Percentiles rank a stretch among this genome's conserved stretches.
Evolutionary conservation across 73 alveolate genomes (phyloP).

Genomic region (Paramecium caudatum): DNA sequence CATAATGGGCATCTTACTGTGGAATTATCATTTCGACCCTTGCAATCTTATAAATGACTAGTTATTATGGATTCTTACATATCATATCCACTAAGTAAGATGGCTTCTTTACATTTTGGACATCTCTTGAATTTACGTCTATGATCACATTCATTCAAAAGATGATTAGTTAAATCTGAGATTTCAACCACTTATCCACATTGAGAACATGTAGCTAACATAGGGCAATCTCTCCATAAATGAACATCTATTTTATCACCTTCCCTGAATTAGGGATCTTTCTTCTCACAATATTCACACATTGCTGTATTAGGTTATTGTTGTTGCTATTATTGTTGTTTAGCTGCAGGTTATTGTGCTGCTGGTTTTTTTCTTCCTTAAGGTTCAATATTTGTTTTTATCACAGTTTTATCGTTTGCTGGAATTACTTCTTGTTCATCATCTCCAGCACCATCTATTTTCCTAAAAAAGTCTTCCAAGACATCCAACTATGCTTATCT

Average conservation of each 20-base stretch:
- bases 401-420: conserved; percentile 24
- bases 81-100: conserved; percentile 89
- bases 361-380: conserved; percentile 70
- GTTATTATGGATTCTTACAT: conserved; percentile 77
- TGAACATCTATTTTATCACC: conserved; percentile 90
- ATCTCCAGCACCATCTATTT: conserved; percentile 89
- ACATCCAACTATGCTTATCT: conserved; percentile 93
- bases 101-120: conserved; percentile 96
- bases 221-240: conserved; percentile 93
- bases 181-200: conserved; percentile 95
- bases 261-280: conserved; percentile 85
- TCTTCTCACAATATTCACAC: conserved; percentile 90
- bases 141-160: conserved; percentile 90
- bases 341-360: conserved; percentile 55
- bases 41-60: conserved; percentile 73
- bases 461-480: conserved; percentile 86
- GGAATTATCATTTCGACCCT: conserved; percentile 81
- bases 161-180: conserved; percentile 87
- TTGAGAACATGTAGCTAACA: conserved; percentile 89
- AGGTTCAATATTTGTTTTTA: conserved; percentile 74
- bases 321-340: conserved; percentile 70
- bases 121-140: conserved; percentile 89
- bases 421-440: conserved; percentile 28
- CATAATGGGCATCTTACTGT: conserved; percentile 98
- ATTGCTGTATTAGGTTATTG: conserved; percentile 74